phyloP scores from a whole-genome alignment of 768 basidiomycete species.

The Leucosporidium creatinivorum region DNA sequence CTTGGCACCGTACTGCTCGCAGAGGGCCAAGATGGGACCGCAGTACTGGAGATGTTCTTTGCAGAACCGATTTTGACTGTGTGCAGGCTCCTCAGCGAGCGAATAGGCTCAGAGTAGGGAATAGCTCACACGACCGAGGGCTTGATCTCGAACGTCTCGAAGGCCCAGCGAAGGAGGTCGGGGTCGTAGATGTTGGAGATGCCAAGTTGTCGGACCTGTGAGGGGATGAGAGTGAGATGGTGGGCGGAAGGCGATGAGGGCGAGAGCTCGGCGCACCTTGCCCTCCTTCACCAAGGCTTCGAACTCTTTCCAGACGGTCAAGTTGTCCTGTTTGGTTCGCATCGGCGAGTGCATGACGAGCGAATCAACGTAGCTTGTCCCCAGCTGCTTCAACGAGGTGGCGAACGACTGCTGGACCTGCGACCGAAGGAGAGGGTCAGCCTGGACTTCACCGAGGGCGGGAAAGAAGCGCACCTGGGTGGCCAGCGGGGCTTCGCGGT shows the following conservation, averaged over 20 bases:
- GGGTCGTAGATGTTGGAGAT: constrained; percentile 72
- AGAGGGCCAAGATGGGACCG: constrained; percentile 56
- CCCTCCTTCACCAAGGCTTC: constrained; percentile 1
- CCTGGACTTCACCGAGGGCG: neutral
- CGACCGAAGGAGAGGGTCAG: constrained; percentile 44
- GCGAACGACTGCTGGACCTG: constrained; percentile 61
- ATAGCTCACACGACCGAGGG: constrained; percentile 59
- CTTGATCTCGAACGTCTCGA: constrained; percentile 48
- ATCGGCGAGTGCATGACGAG: constrained; percentile 73
- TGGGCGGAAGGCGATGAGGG: neutral
- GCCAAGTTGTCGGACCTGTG: constrained; percentile 44
- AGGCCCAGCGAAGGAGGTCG: constrained; percentile 50
- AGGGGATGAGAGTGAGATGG: neutral
- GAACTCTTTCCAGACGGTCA: constrained; percentile 7
- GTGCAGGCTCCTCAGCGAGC: neutral
- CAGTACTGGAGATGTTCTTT: constrained; percentile 75
- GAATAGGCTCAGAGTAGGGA: neutral
- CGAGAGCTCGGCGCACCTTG: neutral
- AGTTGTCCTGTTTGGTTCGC: constrained; percentile 38
- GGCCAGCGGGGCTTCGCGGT: constrained; percentile 44
- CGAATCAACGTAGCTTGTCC: constrained; percentile 66
- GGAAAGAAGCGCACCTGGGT: constrained; percentile 9
- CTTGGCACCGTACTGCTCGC: constrained; percentile 55
- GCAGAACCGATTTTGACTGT: constrained; percentile 60
- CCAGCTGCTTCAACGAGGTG: constrained; percentile 60